Conservation (phyloP, 371 early-diverging fungal genomes). For the Lichtheimia ornata region DNA sequence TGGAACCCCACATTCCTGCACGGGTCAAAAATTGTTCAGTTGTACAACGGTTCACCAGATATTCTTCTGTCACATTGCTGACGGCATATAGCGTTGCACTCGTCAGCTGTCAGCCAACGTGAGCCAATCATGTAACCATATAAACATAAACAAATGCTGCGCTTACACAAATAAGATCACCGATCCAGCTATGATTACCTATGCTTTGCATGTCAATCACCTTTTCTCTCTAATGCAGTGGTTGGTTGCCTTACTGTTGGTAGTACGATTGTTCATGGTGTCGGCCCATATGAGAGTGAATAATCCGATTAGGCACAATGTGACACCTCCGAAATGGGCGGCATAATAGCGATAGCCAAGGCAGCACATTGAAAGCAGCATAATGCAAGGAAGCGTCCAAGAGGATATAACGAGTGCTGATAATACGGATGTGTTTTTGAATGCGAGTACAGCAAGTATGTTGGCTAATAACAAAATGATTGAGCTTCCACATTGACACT, state of each 20-base stretch:
- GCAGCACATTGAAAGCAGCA: constrained; percentile 36
- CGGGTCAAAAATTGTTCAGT: constrained; percentile 32
- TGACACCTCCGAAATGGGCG: constrained; percentile 31
- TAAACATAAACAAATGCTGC: not conserved
- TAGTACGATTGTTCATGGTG: constrained; percentile 3
- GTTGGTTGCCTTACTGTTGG: too few relatives aligned
- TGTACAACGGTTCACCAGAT: constrained; percentile 36
- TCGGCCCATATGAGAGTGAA: constrained; percentile 41
- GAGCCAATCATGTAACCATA: not conserved
- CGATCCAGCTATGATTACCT: constrained; percentile 50
- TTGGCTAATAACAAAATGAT: constrained; percentile 25
- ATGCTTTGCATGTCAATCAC: not conserved
- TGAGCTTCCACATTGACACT: not conserved
- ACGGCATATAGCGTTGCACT: constrained; percentile 48
- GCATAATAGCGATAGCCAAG: constrained; percentile 27
- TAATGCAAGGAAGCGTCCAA: constrained; percentile 49
- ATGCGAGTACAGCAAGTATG: constrained; percentile 43
- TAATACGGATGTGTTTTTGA: constrained; percentile 44
- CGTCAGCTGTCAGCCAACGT: constrained; percentile 20
- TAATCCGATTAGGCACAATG: constrained; percentile 33
- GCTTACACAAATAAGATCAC: constrained; percentile 45
- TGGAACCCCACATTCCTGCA: constrained; percentile 35
- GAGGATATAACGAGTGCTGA: constrained; percentile 42
- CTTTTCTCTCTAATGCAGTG: too few relatives aligned
- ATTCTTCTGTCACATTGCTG: constrained; percentile 48